Percentiles rank a stretch among this genome's conserved stretches.
Evolutionary conservation across 2,329 filamentous ascomycete genomes (phyloP).

Genomic region (Bisporella sp.): DNA sequence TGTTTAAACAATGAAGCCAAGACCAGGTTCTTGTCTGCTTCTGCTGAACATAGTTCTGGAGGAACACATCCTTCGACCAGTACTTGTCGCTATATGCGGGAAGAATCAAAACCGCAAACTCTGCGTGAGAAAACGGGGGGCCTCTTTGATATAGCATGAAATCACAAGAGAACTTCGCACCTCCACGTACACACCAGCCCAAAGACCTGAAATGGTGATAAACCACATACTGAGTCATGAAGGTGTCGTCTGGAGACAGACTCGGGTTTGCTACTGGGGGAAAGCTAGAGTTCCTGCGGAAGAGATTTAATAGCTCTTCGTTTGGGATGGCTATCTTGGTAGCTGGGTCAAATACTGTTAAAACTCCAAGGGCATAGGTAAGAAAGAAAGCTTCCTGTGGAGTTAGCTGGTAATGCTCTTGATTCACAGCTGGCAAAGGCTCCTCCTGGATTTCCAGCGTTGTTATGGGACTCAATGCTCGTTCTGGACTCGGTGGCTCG

Average conservation of each 20-base stretch:
- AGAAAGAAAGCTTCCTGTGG: slow-evolving; percentile 91
- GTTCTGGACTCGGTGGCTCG: slow-evolving; percentile 28
- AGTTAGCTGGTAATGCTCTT: slow-evolving; percentile 89
- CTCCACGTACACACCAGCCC: slow-evolving; percentile 88
- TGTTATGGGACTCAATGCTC: slow-evolving; percentile 3
- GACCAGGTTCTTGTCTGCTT: slow-evolving; percentile 57
- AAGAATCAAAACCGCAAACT: slow-evolving; percentile 81
- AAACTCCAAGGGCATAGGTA: slow-evolving; percentile 67
- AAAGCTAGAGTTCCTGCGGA: slow-evolving; percentile 63
- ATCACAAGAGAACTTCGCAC: slow-evolving; percentile 91
- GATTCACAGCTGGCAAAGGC: slow-evolving; percentile 34
- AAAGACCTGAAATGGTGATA: slow-evolving; percentile 96
- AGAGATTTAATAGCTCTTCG: slow-evolving; percentile 55
- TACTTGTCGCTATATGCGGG: slow-evolving; percentile 71
- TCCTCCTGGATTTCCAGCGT: slow-evolving; percentile 15
- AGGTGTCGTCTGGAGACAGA: slow-evolving; percentile 70
- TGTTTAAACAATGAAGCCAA: slow-evolving; percentile 83
- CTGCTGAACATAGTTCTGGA: slow-evolving; percentile 43
- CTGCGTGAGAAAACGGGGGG: slow-evolving; percentile 89
- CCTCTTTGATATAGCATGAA: slow-evolving; percentile 92
- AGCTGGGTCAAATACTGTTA: slow-evolving; percentile 52
- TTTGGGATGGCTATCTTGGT: slow-evolving; percentile 41
- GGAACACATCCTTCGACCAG: slow-evolving; percentile 51
- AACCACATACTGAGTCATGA: slow-evolving; percentile 78
- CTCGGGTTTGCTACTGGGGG: slow-evolving; percentile 41